Base-by-base conservation (phyloP, 108 stramenopile species). In the Conticribra weissflogii region DNA sequence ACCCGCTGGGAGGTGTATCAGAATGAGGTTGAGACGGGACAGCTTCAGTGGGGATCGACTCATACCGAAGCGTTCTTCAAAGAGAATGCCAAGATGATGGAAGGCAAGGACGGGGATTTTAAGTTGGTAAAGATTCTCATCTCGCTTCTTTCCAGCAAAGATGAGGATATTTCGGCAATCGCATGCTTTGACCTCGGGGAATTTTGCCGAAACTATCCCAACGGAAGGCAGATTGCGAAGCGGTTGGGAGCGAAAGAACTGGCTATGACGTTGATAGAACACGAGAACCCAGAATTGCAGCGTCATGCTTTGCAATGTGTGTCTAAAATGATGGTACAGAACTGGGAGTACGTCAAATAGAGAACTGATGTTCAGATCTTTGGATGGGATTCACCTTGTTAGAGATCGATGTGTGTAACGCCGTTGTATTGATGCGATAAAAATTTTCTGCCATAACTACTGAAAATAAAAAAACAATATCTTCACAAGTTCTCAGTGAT, bases 131-230 rank as follows among this genome's bases (percentile, higher is more conserved):
- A 97, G 72, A 63, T 72, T 21, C 86, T 96, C 22, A 82, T 96
- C 66, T 68, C 66, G 17, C 66, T 96, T 34, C 76, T 96, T n/a
- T 62, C 66, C 44, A 68, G 66, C 62, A 77, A 82, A 51, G 85
- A 89, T 61, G 76, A 84, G 31, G 86, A 93, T 51, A 79, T 90
- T 30, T 71, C 91, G 2, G 87, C 96, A 24, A 91, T 97, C 60
- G 96, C 96, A 9, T 92, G 90, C 68, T 96, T 85, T 66, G 98
- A 97, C 76, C 72, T 98, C 22, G 98, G 97, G 3, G 97, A 97
- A 67, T 97, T 97, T 70, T 88, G 86, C 25, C 90, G 96, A 27
- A 83, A 93, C 59, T 97, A 97, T 74, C 96, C 98, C 19, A 96
- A 94, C 69, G 96, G 96, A 32, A 81, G 89, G 71, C 63, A 66